These are phyloP conservation scores for Nephelium lappaceum DNA, from an alignment of 345 rosid genomes.

Conservation along the genomic window DNA sequence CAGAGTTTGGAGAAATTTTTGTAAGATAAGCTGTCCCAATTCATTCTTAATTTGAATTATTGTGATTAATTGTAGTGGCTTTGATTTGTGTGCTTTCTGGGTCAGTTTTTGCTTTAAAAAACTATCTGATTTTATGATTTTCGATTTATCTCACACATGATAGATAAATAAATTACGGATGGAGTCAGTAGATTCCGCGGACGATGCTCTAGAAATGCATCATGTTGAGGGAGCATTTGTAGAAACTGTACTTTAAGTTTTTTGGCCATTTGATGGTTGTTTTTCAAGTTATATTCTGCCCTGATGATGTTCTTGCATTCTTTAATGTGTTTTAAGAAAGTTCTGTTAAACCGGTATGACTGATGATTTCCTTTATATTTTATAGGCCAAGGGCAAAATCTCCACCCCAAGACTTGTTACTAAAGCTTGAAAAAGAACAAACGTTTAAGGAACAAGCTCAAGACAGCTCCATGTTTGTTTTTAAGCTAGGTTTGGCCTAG, in stretches of 20 bases:
- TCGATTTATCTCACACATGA: constrained; percentile 21
- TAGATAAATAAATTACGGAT: constrained; percentile 68
- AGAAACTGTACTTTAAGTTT: constrained; percentile 80
- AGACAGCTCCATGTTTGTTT: constrained; percentile 82
- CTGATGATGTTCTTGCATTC: constrained; percentile 17
- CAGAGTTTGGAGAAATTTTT: not conserved
- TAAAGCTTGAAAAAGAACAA: constrained; percentile 79
- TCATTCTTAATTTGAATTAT: not conserved
- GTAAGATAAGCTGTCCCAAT: not conserved
- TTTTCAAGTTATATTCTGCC: constrained; percentile 1
- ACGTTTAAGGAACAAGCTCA: constrained; percentile 57
- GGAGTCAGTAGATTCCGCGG: constrained; percentile 61
- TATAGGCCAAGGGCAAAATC: constrained; percentile 75
- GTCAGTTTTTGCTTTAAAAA: not conserved
- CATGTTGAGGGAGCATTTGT: constrained; percentile 93
- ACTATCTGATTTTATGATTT: not conserved
- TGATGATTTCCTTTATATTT: constrained; percentile 24
- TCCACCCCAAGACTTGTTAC: constrained; percentile 80
- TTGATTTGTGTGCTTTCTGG: not conserved
- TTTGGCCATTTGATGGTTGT: constrained; percentile 14
- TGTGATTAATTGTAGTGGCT: constrained; percentile 3
- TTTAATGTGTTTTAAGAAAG: constrained; percentile 14
- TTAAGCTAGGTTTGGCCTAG: constrained; percentile 84
- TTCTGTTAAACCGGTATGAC: constrained; percentile 2
- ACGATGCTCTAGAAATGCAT: constrained; percentile 74